phyloP scores from a whole-genome alignment of 257 asterid species.

The Leptodermis oblonga region DNA sequence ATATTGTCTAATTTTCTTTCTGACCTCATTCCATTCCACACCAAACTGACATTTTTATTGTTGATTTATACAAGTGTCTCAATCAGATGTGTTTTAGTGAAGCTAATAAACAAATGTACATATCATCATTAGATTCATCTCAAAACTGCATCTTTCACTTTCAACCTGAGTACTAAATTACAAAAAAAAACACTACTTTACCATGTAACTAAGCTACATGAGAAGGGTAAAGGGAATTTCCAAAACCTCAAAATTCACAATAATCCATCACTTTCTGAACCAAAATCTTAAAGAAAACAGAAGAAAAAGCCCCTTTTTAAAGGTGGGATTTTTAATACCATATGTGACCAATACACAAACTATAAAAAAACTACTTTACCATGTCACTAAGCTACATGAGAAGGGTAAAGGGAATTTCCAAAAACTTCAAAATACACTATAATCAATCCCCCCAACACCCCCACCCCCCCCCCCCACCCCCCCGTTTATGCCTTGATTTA shows the following conservation, averaged over 20 bases:
- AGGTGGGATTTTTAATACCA: not conserved
- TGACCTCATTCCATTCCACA: not conserved
- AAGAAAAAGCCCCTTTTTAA: not conserved
- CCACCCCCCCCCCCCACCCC: too few species aligned
- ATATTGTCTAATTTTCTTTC: too few species aligned
- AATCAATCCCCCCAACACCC: too few species aligned
- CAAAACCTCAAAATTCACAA: not conserved
- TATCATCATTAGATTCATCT: not conserved
- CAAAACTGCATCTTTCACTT: not conserved
- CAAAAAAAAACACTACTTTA: not conserved
- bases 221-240: not conserved
- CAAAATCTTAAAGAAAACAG: not conserved
- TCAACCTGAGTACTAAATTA: not conserved
- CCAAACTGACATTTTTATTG: not conserved
- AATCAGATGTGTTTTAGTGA: not conserved
- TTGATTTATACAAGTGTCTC: not conserved
- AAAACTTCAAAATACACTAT: too few species aligned
- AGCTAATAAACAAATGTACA: not conserved
- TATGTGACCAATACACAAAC: not conserved
- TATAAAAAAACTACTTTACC: not conserved
- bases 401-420: not conserved
- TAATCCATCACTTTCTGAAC: not conserved
- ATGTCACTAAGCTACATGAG: too few species aligned
- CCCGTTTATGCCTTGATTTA: not conserved
- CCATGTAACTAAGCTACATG: not conserved